Evolutionary conservation across 352 stramenopile genomes (phyloP).

Genomic region (Phytophthora ramorum): DNA sequence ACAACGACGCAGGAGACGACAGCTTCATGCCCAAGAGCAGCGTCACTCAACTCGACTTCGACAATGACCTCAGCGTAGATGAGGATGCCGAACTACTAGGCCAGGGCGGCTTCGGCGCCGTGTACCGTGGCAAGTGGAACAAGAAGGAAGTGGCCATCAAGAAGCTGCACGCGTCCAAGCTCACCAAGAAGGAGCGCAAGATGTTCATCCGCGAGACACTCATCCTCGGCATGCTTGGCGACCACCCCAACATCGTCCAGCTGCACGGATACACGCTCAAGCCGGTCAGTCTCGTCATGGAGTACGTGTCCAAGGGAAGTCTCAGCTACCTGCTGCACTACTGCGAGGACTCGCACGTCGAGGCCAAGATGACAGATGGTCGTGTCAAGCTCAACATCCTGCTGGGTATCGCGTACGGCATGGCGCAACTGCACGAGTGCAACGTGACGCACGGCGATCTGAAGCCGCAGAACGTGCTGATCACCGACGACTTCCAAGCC

Average conservation of each 20-base stretch:
- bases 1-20: conserved; percentile 5
- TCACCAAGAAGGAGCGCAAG: conserved; percentile 43
- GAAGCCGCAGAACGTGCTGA: conserved; percentile 75
- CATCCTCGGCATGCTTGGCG: conserved; percentile 41
- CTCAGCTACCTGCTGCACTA: conserved; percentile 47
- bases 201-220: conserved; percentile 45
- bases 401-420: conserved; percentile 39
- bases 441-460: conserved; percentile 66
- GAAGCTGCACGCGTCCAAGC: conserved; percentile 41
- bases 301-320: conserved; percentile 41
- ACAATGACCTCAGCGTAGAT: conserved; percentile 29
- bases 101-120: conserved; percentile 37
- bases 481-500: conserved; percentile 67
- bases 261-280: conserved; percentile 41
- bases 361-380: conserved; percentile 50
- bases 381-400: conserved; percentile 48
- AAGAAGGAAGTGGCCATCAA: conserved; percentile 40
- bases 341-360: conserved; percentile 35
- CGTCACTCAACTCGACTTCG: conserved; percentile 35
- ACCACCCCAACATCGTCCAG: conserved; percentile 51
- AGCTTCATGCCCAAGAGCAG: conserved; percentile 24
- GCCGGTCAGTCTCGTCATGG: conserved; percentile 42
- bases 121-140: conserved; percentile 34
- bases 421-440: conserved; percentile 45
- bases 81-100: conserved; percentile 24